Evolutionary conservation across 306 rosid species (phyloP).

Genomic region (Luffa aegyptiaca): DNA sequence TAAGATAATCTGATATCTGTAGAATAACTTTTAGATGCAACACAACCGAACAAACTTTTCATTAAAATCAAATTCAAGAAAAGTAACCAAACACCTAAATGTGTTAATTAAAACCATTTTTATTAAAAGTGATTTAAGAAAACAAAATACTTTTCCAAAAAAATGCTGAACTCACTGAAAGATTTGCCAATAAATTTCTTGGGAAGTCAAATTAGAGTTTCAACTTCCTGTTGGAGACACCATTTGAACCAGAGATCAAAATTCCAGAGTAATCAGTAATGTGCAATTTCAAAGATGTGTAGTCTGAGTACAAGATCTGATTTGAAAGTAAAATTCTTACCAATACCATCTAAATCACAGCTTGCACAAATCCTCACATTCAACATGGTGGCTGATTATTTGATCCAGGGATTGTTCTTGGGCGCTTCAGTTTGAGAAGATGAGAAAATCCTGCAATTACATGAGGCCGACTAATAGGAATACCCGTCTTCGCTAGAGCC

Average conservation of each 20-base stretch:
- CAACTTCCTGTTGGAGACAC: not conserved
- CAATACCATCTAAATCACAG: not conserved
- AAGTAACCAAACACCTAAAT: no score
- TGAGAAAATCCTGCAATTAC: constrained; percentile 82
- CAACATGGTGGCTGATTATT: not conserved
- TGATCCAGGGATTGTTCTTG: constrained; percentile 13
- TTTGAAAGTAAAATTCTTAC: not conserved
- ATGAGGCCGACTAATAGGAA: constrained; percentile 75
- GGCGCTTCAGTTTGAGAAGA: constrained; percentile 70
- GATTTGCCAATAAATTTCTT: not conserved
- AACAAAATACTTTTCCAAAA: no score
- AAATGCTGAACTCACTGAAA: no score
- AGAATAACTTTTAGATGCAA: no score
- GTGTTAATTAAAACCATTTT: no score
- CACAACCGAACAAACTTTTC: no score
- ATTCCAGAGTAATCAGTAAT: not conserved
- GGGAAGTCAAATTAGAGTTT: not conserved
- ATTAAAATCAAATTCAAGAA: no score
- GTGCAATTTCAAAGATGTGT: not conserved
- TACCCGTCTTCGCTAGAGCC: constrained; percentile 73
- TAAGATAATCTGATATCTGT: no score
- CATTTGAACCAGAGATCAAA: not conserved
- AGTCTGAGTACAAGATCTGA: not conserved
- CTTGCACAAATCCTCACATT: not conserved
- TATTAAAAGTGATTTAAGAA: no score